Base-by-base conservation (phyloP, 441 rosid genomes). In the Raphanus hybrid region DNA sequence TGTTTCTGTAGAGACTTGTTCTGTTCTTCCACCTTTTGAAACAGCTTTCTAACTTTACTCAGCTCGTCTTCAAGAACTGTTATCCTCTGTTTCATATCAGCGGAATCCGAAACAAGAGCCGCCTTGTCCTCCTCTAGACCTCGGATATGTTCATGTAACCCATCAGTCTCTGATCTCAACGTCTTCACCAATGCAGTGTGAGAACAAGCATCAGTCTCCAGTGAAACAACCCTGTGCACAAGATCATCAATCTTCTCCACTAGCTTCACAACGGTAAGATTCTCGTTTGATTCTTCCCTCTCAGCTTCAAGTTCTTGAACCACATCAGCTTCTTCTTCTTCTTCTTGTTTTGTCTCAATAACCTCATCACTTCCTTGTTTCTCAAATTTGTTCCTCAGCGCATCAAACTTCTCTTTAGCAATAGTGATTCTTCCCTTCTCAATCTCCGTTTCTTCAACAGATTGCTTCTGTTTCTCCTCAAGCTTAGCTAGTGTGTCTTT, bases 211-310 rank as follows among this genome's bases (percentile, higher is more conserved):
- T 73, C 77, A 7, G 86, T 81, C 80, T 94, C 94, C 81, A 91
- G 78, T 29, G 67, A 76, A 52, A 83, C 90, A 57, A 92, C 91
- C 68, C 84, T 92, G 0, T 91, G 88, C 8, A 89, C 97, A 70
- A 92, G 90, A 70, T 88, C 89, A 71, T 94, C 91, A 11, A 94
- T 86, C 75, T 76, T 94, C 70, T 87, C 94, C 0, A 84, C 96
- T 69, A 94, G 71, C 64, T 89, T 84, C 54, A 82, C 77, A 69
- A 89, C 86, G 0, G 94, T 85, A 6, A 85, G 62, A 37, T 74
- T 62, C 2, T 80, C 70, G 12, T 69, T 77, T 9, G 81, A 66
- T 68, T 82, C 78, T 14, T 84, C 77, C 81, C 64, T 69, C 62
- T 79, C 62, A 29, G 70, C n/a, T 72, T 82, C 87, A 14, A 39